phyloP scores from a whole-genome alignment of 2,329 filamentous ascomycete species.

The Neoascochyta sp. region DNA sequence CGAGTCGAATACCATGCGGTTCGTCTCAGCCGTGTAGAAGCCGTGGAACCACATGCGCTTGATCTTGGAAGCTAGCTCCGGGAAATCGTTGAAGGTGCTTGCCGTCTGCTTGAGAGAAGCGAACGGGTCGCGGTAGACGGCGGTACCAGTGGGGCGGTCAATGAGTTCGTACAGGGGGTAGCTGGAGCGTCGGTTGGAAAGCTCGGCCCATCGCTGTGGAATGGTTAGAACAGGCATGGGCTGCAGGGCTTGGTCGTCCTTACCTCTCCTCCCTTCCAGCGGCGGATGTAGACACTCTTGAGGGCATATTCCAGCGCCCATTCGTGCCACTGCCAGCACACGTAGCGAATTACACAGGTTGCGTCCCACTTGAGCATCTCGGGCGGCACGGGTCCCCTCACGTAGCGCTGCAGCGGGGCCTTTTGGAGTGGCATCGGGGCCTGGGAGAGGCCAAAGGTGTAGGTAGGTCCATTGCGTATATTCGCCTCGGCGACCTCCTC shows the following conservation, averaged over 20 bases:
- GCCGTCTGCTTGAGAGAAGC: constrained; percentile 48
- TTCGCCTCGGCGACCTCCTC: constrained; percentile 48
- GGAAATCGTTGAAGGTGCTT: constrained; percentile 44
- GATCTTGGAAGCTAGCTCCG: constrained; percentile 48
- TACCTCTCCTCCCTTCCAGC: constrained; percentile 49
- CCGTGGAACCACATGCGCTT: constrained; percentile 55
- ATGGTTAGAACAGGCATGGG: constrained; percentile 9
- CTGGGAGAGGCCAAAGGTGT: constrained; percentile 53
- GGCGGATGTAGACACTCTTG: constrained; percentile 50
- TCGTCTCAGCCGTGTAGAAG: constrained; percentile 51
- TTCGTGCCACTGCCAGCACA: constrained; percentile 51
- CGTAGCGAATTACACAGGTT: constrained; percentile 47
- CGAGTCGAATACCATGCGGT: constrained; percentile 48
- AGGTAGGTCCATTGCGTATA: constrained; percentile 46
- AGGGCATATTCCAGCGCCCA: constrained; percentile 53
- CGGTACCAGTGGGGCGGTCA: constrained; percentile 44
- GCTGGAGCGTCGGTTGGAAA: constrained; percentile 43
- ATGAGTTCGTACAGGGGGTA: constrained; percentile 50
- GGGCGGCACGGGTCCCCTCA: constrained; percentile 50
- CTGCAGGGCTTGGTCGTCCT: constrained; percentile 6
- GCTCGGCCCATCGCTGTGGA: constrained; percentile 50
- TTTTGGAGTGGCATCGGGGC: constrained; percentile 46
- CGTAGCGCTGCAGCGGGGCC: constrained; percentile 47
- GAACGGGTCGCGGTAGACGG: constrained; percentile 53
- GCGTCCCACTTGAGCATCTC: constrained; percentile 53